Conservation (phyloP, 164 flowering plant genomes). For the Chimonanthus salicifolius region DNA sequence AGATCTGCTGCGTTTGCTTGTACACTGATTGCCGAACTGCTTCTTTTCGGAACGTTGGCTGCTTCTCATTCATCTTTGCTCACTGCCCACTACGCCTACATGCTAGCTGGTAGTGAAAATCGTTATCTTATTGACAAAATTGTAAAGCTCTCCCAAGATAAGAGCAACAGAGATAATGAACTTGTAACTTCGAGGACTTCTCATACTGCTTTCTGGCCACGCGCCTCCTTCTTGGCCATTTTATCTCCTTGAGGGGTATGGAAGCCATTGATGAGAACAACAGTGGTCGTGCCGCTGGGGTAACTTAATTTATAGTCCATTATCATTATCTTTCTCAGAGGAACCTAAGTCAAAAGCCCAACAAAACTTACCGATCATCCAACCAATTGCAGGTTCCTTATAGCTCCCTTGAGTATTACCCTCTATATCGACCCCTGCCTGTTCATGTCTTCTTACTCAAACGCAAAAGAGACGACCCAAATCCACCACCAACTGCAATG, state of each 20-base stretch:
- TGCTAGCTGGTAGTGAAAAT: no score
- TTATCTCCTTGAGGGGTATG: constrained; percentile 55
- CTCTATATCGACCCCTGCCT: constrained; percentile 46
- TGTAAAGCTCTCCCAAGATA: constrained; percentile 43
- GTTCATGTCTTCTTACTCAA: constrained; percentile 66
- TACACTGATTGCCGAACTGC: no score
- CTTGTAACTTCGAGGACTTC: constrained; percentile 84
- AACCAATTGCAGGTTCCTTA: constrained; percentile 74
- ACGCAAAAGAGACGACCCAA: constrained; percentile 82
- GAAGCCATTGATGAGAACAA: constrained; percentile 87
- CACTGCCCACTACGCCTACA: no score
- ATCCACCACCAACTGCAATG: constrained; percentile 85
- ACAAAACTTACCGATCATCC: constrained; percentile 86
- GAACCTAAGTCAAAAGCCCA: constrained; percentile 78
- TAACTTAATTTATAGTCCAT: constrained; percentile 72
- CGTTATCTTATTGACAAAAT: no score
- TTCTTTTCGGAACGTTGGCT: no score
- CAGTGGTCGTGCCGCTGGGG: constrained; percentile 86
- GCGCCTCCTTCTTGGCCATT: constrained; percentile 46
- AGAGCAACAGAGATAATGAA: constrained; percentile 54
- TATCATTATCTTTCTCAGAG: constrained; percentile 87
- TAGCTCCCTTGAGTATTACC: constrained; percentile 52
- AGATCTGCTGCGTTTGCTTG: no score
- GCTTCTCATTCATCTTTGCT: no score
- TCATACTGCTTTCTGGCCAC: constrained; percentile 66